Base-by-base conservation (phyloP, 805 yeast species). In the Kuraishia piskuri region DNA sequence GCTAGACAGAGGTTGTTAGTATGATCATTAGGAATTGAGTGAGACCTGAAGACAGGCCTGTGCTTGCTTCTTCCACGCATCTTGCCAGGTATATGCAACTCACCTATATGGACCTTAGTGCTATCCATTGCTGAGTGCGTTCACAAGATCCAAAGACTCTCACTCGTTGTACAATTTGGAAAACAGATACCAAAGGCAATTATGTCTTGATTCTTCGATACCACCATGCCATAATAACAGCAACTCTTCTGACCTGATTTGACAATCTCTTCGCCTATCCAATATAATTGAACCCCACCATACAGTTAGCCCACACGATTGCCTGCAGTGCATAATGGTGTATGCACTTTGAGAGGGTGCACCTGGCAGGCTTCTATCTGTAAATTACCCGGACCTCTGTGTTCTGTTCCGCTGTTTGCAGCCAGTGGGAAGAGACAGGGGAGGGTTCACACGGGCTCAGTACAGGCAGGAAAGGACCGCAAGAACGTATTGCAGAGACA, bases 361-460 rank as follows among this genome's bases (percentile, higher is more conserved):
- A 31, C 7, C 17, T 31, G 17, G 17, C 40, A 31, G 40, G 40
- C 40, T 12, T 12, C 17, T 31, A 31, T 12, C 40, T n/a, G n/a
- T n/a, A 7, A 31, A 31, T 31, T 31, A 31, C 40, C 40, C 40
- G 40, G 40, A 31, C 40, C 40, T 12, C 17, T 7, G 40, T 31
- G 14, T 31, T 31, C n/a, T 51, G 53, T 8, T 52, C 52, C 23
- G 22, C 48, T 22, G 51, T 40, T 48, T 25, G 22, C 36, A 40
- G 23, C 22, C 37, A 24, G 19, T 48, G 48, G 45, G 31, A 19
- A 24, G 49, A 45, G 49, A 49, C 47, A 25, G 26, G 36, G 47
- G 26, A 25, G 37, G 31, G 49, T 44, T 44, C 26, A 36, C 47
- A 23, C 20, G 23, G 7, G 7, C 17, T 25, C 17, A n/a, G n/a